A percentile compares a stretch with the other conserved stretches of the same genome.
These are phyloP conservation scores for Erucastrum elatum DNA, from an alignment of 345 rosid species.

Conservation along the genomic window DNA sequence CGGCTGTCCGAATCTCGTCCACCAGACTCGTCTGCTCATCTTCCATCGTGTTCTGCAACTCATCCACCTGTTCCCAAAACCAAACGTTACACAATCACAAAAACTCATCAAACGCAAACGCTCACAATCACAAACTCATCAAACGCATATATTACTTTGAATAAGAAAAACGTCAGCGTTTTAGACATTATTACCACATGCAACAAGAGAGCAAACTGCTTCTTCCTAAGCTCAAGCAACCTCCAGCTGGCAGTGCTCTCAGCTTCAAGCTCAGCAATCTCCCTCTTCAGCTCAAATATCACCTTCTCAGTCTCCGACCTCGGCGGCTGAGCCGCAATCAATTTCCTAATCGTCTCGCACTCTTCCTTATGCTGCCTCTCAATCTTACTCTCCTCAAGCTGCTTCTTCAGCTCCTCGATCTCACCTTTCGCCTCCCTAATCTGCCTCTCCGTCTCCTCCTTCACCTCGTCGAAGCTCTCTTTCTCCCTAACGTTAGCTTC, in stretches of 20 bases:
- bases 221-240: conserved; percentile 89
- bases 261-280: conserved; percentile 77
- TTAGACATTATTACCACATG: conserved; percentile 76
- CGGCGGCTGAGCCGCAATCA: conserved; percentile 83
- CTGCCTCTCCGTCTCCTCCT: conserved; percentile 75
- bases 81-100: background rate
- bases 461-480: conserved; percentile 78
- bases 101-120: background rate
- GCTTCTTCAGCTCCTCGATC: conserved; percentile 81
- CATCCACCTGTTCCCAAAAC: conserved; percentile 69
- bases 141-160: background rate
- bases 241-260: conserved; percentile 84
- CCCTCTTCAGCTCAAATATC: conserved; percentile 72
- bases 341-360: conserved; percentile 80
- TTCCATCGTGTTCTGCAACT: conserved; percentile 83
- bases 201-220: conserved; percentile 82
- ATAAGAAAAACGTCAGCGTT: background rate
- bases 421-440: conserved; percentile 68
- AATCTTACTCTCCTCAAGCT: conserved; percentile 86
- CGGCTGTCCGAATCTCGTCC: conserved; percentile 72
- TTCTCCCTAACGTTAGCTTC: conserved; percentile 80
- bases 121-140: background rate
- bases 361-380: conserved; percentile 98
- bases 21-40: conserved; percentile 86
- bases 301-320: conserved; percentile 79